Percentiles rank a stretch among this genome's conserved stretches.
phyloP scores from a whole-genome alignment of 108 stramenopile species.

The Hondaea fermentalgiana region DNA sequence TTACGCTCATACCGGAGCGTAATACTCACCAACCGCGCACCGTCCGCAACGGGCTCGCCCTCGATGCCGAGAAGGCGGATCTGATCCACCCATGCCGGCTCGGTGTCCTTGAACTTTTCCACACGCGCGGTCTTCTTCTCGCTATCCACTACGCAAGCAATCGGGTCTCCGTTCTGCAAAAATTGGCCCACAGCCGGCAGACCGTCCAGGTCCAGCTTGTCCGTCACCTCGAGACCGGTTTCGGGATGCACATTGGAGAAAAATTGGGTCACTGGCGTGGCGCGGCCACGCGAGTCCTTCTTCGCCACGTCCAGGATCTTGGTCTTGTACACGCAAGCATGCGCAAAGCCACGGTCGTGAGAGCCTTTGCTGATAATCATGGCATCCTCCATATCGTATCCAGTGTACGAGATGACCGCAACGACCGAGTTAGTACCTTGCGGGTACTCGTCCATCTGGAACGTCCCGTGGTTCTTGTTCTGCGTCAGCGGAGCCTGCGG shows the following conservation, averaged over 20 bases:
- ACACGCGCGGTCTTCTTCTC: conserved; percentile 53
- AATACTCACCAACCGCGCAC: conserved; percentile 46
- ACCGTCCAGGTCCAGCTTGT: conserved; percentile 73
- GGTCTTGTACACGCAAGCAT: conserved; percentile 89
- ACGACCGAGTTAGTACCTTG: conserved; percentile 96
- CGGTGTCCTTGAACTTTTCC: conserved; percentile 22
- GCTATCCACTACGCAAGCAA: conserved; percentile 79
- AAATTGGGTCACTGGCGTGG: conserved; percentile 24
- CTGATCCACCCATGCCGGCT: conserved; percentile 13
- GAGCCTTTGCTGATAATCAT: conserved; percentile 94
- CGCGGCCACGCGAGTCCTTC: conserved; percentile 30
- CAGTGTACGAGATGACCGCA: conserved; percentile 96
- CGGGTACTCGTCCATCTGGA: conserved; percentile 94
- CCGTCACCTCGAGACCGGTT: not conserved
- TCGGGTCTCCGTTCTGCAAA: conserved; percentile 72
- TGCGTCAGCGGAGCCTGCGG: conserved; percentile 95
- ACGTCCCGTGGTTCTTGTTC: conserved; percentile 74
- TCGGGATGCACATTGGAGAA: not conserved
- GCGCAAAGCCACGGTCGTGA: conserved; percentile 83
- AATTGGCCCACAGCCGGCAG: conserved; percentile 74
- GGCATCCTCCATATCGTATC: conserved; percentile 99
- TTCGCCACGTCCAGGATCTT: conserved; percentile 72
- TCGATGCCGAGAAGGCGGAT: conserved; percentile 22
- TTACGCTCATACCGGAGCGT: conserved; percentile 87
- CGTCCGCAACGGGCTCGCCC: not conserved